Evolutionary conservation across 2,329 filamentous ascomycete genomes (phyloP).

Genomic region (Aspergillus udagawae): DNA sequence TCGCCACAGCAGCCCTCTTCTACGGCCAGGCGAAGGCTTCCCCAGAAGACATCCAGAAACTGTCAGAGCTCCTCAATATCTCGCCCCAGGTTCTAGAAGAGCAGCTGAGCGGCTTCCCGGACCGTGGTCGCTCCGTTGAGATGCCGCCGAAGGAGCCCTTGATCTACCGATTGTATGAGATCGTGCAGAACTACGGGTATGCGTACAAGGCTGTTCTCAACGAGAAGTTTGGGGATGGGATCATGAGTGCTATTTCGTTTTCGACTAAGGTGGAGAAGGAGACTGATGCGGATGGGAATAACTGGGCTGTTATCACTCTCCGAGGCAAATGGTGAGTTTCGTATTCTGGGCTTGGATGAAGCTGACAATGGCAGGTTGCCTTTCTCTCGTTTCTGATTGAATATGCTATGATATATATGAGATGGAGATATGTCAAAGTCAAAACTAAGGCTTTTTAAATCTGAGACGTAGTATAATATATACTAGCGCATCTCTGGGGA

Average conservation of each 20-base stretch:
- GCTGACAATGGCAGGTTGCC: constrained; percentile 37
- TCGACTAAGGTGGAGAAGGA: constrained; percentile 92
- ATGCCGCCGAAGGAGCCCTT: constrained; percentile 83
- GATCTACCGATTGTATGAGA: constrained; percentile 88
- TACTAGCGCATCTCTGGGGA: not conserved
- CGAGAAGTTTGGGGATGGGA: constrained; percentile 90
- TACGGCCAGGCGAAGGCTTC: constrained; percentile 80
- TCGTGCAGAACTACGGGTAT: constrained; percentile 95
- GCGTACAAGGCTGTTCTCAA: constrained; percentile 94
- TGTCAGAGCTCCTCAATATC: constrained; percentile 63
- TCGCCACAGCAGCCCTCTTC: constrained; percentile 82
- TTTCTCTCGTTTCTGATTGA: constrained; percentile 42
- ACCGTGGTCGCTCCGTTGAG: constrained; percentile 72
- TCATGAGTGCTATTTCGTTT: constrained; percentile 95
- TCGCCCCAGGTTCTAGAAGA: constrained; percentile 53
- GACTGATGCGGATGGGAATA: constrained; percentile 72
- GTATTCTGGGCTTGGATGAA: not conserved
- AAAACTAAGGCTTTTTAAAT: too few relatives aligned
- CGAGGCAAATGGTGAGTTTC: constrained; percentile 72
- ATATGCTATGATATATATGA: not conserved
- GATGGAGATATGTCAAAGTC: not conserved
- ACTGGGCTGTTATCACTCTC: constrained; percentile 81
- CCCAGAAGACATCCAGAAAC: constrained; percentile 62
- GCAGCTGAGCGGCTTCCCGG: constrained; percentile 70
- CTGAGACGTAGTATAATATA: not conserved